Evolutionary conservation across 176 grass and related monocot genomes (phyloP).

Genomic region (Eragrostis curvula): DNA sequence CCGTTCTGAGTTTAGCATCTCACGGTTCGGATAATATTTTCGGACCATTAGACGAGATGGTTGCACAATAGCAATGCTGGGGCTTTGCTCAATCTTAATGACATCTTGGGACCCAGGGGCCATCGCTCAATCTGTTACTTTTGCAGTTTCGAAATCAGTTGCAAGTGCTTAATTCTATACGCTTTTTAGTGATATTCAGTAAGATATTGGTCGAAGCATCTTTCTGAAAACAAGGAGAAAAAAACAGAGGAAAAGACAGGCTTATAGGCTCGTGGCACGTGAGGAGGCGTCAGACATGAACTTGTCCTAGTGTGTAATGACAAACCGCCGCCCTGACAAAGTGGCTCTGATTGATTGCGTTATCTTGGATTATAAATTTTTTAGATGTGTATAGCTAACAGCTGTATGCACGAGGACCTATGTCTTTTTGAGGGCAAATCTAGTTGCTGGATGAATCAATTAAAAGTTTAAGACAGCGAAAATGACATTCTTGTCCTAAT

Average conservation of each 20-base stretch:
- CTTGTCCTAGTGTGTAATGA: not conserved
- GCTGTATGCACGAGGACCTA: not conserved
- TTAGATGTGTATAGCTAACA: not conserved
- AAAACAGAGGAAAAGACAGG: not conserved
- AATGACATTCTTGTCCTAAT: constrained; percentile 32
- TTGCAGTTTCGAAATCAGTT: not conserved
- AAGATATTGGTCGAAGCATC: not conserved
- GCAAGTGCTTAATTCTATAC: not conserved
- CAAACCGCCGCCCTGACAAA: not conserved
- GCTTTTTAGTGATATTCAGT: no score
- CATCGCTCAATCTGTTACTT: not conserved
- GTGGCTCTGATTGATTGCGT: not conserved
- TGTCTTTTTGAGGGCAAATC: not conserved
- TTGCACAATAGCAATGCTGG: not conserved
- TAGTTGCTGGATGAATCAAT: not conserved
- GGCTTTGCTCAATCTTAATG: not conserved
- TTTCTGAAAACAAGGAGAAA: not conserved
- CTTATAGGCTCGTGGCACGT: not conserved
- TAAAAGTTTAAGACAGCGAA: not conserved
- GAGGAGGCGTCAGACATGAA: constrained; percentile 5
- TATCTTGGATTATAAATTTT: not conserved
- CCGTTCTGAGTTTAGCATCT: not conserved
- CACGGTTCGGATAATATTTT: not conserved
- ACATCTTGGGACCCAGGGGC: not conserved
- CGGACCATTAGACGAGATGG: not conserved